A percentile compares a stretch with the other conserved stretches of the same genome.
Conservation (phyloP, 768 basidiomycete genomes). For the Lentinula raphanica region DNA sequence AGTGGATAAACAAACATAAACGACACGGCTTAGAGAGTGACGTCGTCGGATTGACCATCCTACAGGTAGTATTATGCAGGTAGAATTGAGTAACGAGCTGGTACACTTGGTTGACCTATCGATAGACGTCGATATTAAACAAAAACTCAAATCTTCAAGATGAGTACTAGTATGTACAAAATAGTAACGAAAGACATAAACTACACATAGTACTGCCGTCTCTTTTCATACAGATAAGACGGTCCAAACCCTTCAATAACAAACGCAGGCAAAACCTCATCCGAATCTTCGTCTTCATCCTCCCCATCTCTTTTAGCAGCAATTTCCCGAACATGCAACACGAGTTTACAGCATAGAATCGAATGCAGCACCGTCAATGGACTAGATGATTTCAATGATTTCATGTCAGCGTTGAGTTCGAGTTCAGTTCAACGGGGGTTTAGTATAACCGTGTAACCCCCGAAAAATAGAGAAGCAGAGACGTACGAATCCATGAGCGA, state of each 20-base stretch:
- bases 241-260: not conserved
- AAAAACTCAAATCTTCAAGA: too few relatives aligned
- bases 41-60: too few relatives aligned
- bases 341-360: not conserved
- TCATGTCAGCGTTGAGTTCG: not conserved
- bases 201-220: not conserved
- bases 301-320: not conserved
- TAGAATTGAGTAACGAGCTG: too few relatives aligned
- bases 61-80: too few relatives aligned
- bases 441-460: too few relatives aligned
- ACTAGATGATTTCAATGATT: not conserved
- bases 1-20: too few relatives aligned
- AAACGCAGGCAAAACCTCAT: not conserved
- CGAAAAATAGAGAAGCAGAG: not conserved
- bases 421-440: too few relatives aligned
- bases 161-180: too few relatives aligned
- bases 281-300: not conserved
- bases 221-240: not conserved
- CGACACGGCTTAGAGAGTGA: too few relatives aligned
- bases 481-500: not conserved
- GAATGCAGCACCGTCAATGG: constrained; percentile 2
- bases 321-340: constrained; percentile 1
- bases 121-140: too few relatives aligned
- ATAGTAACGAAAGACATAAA: not conserved
- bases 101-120: too few relatives aligned